phyloP scores from a whole-genome alignment of 148 eudicot species.

The Chenopodium album region DNA sequence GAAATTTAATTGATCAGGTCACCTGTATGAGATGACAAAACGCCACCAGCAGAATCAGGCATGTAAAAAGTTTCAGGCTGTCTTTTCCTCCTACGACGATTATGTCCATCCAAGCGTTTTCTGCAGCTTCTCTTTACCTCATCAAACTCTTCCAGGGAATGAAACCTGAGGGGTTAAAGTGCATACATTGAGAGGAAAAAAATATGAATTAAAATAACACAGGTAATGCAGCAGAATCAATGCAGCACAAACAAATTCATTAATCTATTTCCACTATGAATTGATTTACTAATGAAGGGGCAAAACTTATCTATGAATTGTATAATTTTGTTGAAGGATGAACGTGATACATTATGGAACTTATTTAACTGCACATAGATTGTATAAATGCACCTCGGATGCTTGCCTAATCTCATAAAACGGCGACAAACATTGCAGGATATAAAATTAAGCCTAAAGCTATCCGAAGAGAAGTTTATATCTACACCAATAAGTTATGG shows the following conservation, averaged over 20 bases:
- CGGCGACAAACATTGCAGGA: not conserved
- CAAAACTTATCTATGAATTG: not conserved
- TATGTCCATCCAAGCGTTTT: slow-evolving; percentile 57
- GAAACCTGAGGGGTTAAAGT: slow-evolving; percentile 32
- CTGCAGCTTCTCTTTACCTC: slow-evolving; percentile 59
- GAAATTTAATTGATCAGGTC: slow-evolving; percentile 7
- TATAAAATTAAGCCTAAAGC: not conserved
- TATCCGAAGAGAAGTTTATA: not conserved
- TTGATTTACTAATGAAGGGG: slow-evolving; percentile 1
- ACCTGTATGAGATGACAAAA: slow-evolving; percentile 33
- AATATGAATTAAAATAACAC: not conserved
- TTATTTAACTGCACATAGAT: not conserved
- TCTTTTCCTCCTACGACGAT: slow-evolving; percentile 52
- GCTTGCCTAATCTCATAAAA: not conserved
- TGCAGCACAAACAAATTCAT: not conserved
- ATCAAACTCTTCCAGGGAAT: slow-evolving; percentile 52
- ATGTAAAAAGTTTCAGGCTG: slow-evolving; percentile 37
- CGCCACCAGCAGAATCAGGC: slow-evolving; percentile 29
- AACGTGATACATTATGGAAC: slow-evolving; percentile 10
- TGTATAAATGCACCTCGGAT: not conserved
- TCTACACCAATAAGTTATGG: not conserved
- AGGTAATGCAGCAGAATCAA: not conserved
- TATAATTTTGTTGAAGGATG: not conserved
- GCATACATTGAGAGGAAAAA: not conserved
- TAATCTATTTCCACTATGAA: not conserved